These are phyloP conservation scores for Podospora conica DNA, from an alignment of 495 filamentous ascomycete genomes.

Conservation along the genomic window DNA sequence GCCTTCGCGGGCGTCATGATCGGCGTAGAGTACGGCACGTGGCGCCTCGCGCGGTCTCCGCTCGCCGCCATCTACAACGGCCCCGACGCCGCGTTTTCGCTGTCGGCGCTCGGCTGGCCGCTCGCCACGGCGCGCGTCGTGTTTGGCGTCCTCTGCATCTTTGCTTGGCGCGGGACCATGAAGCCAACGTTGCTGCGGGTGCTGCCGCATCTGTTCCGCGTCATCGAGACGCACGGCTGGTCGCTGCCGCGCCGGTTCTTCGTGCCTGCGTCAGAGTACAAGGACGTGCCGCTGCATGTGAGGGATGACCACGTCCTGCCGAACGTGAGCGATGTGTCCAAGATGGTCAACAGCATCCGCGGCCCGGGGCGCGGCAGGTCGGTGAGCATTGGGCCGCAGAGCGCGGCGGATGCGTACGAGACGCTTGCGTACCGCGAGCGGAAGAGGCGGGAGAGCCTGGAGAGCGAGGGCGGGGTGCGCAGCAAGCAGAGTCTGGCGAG, in stretches of 20 bases:
- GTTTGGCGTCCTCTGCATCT: constrained; percentile 73
- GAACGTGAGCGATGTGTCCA: constrained; percentile 73
- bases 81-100: constrained; percentile 48
- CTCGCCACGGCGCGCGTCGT: constrained; percentile 59
- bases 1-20: constrained; percentile 86
- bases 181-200: constrained; percentile 74
- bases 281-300: constrained; percentile 67
- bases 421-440: constrained; percentile 88
- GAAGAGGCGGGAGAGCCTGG: constrained; percentile 66
- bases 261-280: constrained; percentile 83
- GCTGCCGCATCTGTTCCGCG: constrained; percentile 80
- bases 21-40: constrained; percentile 70
- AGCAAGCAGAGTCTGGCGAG: constrained; percentile 24
- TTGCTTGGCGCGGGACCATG: constrained; percentile 80
- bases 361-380: constrained; percentile 71
- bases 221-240: constrained; percentile 72
- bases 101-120: constrained; percentile 51
- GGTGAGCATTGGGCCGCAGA: constrained; percentile 89
- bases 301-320: constrained; percentile 85
- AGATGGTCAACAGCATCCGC: constrained; percentile 68
- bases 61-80: constrained; percentile 51
- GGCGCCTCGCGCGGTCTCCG: constrained; percentile 63
- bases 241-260: constrained; percentile 82
- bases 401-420: constrained; percentile 92
- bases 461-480: constrained; percentile 18